Evolutionary conservation across 2,329 filamentous ascomycete genomes (phyloP).

Genomic region (Chrysoporthe deuterocubensis): DNA sequence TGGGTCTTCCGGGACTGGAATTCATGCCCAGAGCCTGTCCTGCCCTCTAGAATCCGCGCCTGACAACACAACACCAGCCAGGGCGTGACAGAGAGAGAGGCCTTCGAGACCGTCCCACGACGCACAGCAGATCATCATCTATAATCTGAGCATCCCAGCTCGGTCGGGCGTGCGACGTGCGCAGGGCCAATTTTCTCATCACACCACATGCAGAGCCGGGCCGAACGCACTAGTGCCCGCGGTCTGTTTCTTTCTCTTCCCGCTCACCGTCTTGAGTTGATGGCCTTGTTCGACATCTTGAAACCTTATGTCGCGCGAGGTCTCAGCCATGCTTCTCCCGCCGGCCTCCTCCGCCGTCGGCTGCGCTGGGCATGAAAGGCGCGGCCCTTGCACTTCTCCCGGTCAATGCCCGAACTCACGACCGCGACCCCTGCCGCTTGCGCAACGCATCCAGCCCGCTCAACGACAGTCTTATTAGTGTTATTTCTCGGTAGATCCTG

Average conservation of each 20-base stretch:
- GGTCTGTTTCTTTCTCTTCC: background rate
- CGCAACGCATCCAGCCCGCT: background rate
- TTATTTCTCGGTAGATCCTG: background rate
- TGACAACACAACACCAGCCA: background rate
- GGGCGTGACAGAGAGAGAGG: background rate
- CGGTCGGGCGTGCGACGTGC: background rate
- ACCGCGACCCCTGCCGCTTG: background rate
- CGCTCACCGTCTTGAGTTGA: constrained; percentile 3
- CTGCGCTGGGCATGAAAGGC: background rate
- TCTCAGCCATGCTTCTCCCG: background rate
- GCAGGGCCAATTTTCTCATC: background rate
- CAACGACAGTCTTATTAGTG: background rate
- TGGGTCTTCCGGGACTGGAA: background rate
- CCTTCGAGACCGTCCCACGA: background rate
- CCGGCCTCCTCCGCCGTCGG: background rate
- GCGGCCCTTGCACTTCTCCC: constrained; percentile 4
- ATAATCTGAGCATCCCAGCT: background rate
- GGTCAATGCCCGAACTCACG: constrained; percentile 1
- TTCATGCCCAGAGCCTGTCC: background rate
- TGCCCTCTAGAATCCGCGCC: background rate
- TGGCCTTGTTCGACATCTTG: background rate
- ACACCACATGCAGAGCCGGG: background rate
- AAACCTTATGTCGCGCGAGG: background rate
- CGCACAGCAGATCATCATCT: constrained; percentile 7
- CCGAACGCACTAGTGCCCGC: background rate